phyloP scores from a whole-genome alignment of 805 yeast genomes.

The Hanseniaspora lachancei region DNA sequence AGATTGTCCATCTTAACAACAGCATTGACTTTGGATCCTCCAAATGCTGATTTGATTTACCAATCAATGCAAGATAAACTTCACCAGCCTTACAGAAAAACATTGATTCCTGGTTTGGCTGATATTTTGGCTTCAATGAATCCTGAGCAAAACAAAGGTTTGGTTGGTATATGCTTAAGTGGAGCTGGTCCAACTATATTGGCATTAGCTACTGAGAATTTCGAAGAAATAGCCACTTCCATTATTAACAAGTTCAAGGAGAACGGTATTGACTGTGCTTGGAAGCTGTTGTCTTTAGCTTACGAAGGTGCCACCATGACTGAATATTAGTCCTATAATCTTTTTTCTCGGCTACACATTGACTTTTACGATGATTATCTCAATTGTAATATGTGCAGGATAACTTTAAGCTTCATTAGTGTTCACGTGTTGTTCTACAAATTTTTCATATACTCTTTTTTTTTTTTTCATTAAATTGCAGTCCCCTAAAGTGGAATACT shows the following conservation, averaged over 20 bases:
- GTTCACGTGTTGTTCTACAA: too few species aligned
- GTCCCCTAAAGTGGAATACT: background rate
- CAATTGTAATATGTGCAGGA: too few species aligned
- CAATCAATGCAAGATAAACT: conserved; percentile 93
- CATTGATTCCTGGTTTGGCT: conserved; percentile 78
- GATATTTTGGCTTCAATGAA: conserved; percentile 69
- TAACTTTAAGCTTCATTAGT: too few species aligned
- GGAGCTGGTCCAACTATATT: conserved; percentile 98
- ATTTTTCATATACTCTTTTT: background rate
- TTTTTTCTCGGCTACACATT: too few species aligned
- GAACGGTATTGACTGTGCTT: conserved; percentile 56
- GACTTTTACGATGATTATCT: too few species aligned
- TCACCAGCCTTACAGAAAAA: conserved; percentile 94
- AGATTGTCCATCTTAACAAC: conserved; percentile 85
- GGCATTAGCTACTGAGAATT: conserved; percentile 82
- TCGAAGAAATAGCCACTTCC: conserved; percentile 65
- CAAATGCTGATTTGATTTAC: conserved; percentile 69
- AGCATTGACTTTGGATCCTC: conserved; percentile 75
- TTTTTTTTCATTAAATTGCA: background rate
- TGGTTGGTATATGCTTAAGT: conserved; percentile 84
- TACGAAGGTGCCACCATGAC: conserved; percentile 66
- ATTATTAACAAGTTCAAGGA: conserved; percentile 57
- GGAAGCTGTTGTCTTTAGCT: conserved; percentile 79
- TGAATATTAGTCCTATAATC: background rate
- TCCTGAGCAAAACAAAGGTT: conserved; percentile 69